Evolutionary conservation across 257 asterid genomes (phyloP).

Genomic region (Henckelia pumila): DNA sequence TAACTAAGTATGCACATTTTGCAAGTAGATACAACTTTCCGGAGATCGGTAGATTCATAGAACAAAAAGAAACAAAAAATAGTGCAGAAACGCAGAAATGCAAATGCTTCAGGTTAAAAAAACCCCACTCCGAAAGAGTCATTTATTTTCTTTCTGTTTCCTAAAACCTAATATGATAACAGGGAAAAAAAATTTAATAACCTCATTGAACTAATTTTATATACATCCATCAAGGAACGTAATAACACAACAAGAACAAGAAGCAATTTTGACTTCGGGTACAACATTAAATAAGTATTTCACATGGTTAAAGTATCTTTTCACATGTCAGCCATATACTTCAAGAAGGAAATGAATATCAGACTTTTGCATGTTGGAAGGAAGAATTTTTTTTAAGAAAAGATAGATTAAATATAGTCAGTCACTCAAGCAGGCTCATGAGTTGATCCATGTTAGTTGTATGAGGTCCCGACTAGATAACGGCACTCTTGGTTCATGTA

Average conservation of each 20-base stretch:
- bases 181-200: background rate
- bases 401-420: too few species aligned
- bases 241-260: background rate
- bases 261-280: background rate
- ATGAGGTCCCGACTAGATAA: background rate
- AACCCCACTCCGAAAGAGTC: background rate
- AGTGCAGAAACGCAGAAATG: background rate
- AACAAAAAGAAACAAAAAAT: constrained; percentile 8
- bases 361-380: background rate
- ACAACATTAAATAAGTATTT: too few species aligned
- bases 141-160: background rate
- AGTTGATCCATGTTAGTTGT: background rate
- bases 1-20: background rate
- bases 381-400: background rate
- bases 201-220: background rate
- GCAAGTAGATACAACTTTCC: background rate
- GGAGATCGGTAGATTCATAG: constrained; percentile 1
- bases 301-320: background rate
- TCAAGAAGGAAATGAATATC: background rate
- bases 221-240: background rate
- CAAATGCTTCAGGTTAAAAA: background rate
- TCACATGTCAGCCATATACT: background rate
- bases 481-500: background rate
- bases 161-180: constrained; percentile 3
- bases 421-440: background rate